Evolutionary conservation across 2,329 filamentous ascomycete species (phyloP).

Genomic region (Ophiocordyceps camponoti-floridani): DNA sequence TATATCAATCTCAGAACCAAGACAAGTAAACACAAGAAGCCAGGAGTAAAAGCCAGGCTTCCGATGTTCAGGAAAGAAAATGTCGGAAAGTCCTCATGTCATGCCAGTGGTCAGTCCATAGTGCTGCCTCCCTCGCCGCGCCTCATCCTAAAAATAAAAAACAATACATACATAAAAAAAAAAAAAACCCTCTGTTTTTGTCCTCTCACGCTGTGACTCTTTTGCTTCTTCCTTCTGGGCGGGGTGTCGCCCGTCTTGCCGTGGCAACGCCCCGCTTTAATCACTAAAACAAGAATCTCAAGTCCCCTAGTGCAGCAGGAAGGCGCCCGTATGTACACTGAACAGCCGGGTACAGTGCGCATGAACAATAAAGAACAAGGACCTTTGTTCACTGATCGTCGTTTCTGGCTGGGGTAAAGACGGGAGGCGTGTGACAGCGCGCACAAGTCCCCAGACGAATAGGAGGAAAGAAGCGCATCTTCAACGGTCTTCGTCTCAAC

Average conservation of each 20-base stretch:
- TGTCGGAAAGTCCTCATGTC: neutral
- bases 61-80: neutral
- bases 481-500: neutral
- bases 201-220: neutral
- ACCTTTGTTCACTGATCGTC: too few species aligned
- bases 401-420: too few species aligned
- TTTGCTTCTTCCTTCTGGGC: neutral
- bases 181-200: neutral
- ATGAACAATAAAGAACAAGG: too few species aligned
- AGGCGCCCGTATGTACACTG: neutral
- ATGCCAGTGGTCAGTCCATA: neutral
- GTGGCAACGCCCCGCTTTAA: neutral
- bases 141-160: neutral
- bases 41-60: neutral
- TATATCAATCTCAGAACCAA: neutral
- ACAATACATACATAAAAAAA: neutral
- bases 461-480: too few species aligned
- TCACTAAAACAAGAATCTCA: neutral
- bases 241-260: neutral
- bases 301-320: too few species aligned
- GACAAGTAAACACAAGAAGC: neutral
- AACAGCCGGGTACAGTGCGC: neutral
- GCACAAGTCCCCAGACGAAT: too few species aligned
- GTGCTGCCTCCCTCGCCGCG: neutral
- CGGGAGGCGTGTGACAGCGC: too few species aligned